phyloP scores from a whole-genome alignment of 2,329 filamentous ascomycete genomes.

The Cercospora canescens region DNA sequence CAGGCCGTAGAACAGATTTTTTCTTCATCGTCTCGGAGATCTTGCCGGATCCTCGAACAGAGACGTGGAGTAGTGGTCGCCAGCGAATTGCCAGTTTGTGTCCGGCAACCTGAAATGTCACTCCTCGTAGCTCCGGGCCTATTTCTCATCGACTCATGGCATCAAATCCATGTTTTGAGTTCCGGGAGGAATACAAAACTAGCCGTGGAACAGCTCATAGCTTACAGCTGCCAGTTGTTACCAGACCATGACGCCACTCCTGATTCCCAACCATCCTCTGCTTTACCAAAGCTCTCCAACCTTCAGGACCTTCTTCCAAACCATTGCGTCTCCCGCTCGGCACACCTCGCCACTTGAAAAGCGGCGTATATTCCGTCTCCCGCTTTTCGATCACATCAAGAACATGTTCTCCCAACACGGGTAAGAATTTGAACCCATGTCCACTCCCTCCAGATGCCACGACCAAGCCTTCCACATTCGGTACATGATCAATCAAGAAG shows the following conservation, averaged over 20 bases:
- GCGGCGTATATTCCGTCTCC: conserved; percentile 27
- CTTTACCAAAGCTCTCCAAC: conserved; percentile 32
- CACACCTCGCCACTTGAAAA: conserved; percentile 29
- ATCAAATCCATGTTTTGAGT: too few relatives aligned
- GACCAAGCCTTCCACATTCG: conserved; percentile 23
- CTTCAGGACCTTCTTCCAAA: conserved; percentile 30
- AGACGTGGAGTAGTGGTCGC: too few relatives aligned
- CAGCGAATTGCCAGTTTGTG: too few relatives aligned
- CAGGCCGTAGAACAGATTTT: too few relatives aligned
- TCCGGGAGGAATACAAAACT: too few relatives aligned
- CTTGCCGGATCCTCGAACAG: too few relatives aligned
- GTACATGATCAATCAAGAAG: conserved; percentile 32
- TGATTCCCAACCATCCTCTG: conserved; percentile 27
- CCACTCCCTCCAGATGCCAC: conserved; percentile 35
- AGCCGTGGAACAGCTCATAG: too few relatives aligned
- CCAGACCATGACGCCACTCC: conserved; percentile 21
- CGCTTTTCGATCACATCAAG: conserved; percentile 28
- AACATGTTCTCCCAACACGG: conserved; percentile 32
- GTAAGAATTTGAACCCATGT: conserved; percentile 38
- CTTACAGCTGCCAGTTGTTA: neutral
- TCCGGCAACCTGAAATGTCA: too few relatives aligned
- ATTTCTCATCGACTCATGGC: too few relatives aligned
- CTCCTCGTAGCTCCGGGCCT: too few relatives aligned
- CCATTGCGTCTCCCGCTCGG: conserved; percentile 29
- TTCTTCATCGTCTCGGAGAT: too few relatives aligned